Percentiles rank a stretch among this genome's conserved stretches.
Conservation (phyloP, 2,329 filamentous ascomycete genomes). For the Lachnellula subtilissima region DNA sequence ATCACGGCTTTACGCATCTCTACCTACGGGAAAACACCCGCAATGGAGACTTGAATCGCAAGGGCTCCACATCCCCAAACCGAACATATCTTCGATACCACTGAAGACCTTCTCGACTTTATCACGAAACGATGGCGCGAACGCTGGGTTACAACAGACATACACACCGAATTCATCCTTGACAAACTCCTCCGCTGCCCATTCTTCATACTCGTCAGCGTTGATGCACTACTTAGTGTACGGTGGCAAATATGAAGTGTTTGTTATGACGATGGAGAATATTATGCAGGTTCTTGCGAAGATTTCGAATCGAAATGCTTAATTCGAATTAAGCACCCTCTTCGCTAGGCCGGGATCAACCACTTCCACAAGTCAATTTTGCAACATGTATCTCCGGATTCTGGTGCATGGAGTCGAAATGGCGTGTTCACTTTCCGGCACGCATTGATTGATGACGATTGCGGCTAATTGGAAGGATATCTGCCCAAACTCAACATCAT, state of each 20-base stretch:
- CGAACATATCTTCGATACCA: constrained; percentile 49
- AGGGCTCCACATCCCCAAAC: constrained; percentile 1
- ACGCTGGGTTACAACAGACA: constrained; percentile 80
- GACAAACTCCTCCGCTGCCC: constrained; percentile 74
- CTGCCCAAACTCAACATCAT: background rate
- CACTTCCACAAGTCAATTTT: constrained; percentile 1
- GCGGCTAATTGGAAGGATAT: background rate
- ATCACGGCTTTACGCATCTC: constrained; percentile 76
- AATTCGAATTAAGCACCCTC: constrained; percentile 4
- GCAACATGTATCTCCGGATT: constrained; percentile 8
- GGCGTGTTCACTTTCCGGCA: constrained; percentile 10
- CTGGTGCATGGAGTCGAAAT: constrained; percentile 11
- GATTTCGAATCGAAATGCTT: constrained; percentile 19
- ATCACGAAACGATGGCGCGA: constrained; percentile 80
- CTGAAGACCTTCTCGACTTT: constrained; percentile 71
- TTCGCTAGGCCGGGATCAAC: constrained; percentile 9
- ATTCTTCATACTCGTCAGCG: constrained; percentile 88
- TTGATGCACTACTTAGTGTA: constrained; percentile 81
- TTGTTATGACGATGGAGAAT: constrained; percentile 22
- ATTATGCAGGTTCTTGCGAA: constrained; percentile 17
- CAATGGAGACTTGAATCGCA: constrained; percentile 5
- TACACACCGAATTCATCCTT: constrained; percentile 67
- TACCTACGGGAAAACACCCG: constrained; percentile 42
- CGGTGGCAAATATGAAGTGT: constrained; percentile 57
- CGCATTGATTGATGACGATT: background rate